Evolutionary conservation across 2,329 filamentous ascomycete species (phyloP).

Genomic region (Coniochaeta prunicola): DNA sequence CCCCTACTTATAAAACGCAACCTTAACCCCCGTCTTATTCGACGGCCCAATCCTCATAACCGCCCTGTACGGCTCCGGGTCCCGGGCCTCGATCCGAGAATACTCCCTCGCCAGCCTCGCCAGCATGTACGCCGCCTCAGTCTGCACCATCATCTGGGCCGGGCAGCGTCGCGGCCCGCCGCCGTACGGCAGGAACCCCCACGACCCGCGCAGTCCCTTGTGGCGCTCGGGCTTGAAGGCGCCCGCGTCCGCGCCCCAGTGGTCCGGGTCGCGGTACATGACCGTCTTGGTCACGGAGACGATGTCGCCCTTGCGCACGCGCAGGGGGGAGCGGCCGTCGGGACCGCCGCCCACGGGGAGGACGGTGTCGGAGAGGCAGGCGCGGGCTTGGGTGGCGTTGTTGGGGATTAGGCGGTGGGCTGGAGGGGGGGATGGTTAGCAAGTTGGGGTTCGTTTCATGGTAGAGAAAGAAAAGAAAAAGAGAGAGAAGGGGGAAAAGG

Average conservation of each 20-base stretch:
- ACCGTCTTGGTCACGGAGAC: slow-evolving; percentile 26
- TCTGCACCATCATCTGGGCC: slow-evolving; percentile 35
- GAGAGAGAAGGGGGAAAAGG: not conserved
- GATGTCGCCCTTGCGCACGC: slow-evolving; percentile 28
- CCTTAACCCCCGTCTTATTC: no score
- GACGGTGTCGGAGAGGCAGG: slow-evolving; percentile 30
- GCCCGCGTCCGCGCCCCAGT: slow-evolving; percentile 35
- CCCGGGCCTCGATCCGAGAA: slow-evolving; percentile 16
- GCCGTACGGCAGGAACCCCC: slow-evolving; percentile 35
- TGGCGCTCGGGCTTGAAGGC: slow-evolving; percentile 40
- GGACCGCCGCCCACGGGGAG: slow-evolving; percentile 34
- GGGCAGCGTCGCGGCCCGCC: slow-evolving; percentile 37
- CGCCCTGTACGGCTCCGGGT: no score
- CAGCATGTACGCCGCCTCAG: slow-evolving; percentile 31
- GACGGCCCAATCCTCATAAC: no score
- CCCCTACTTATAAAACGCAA: no score
- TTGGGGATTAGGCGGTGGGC: slow-evolving; percentile 36
- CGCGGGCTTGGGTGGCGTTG: slow-evolving; percentile 33
- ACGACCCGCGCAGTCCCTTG: slow-evolving; percentile 18
- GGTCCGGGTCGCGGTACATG: slow-evolving; percentile 30
- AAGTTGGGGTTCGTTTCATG: no score
- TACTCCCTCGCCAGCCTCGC: slow-evolving; percentile 25
- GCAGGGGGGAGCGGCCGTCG: slow-evolving; percentile 29
- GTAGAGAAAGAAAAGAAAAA: not conserved
- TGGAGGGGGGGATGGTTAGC: no score